A percentile compares a stretch with the other conserved stretches of the same genome.
These are phyloP conservation scores for Lepidium didymum DNA, from an alignment of 345 rosid genomes.

Conservation along the genomic window DNA sequence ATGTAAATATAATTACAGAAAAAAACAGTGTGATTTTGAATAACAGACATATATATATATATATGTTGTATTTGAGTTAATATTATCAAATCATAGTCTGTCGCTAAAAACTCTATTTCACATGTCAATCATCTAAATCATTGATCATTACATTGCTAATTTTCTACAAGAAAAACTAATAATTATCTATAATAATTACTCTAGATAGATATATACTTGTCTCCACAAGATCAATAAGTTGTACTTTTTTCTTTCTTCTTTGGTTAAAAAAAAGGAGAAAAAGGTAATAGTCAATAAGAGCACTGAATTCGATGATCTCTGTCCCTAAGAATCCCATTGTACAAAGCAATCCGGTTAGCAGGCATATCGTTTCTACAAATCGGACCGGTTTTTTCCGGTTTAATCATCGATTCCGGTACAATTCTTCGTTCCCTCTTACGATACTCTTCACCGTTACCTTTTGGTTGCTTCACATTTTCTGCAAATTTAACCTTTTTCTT, in stretches of 20 bases:
- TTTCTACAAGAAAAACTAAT: background rate
- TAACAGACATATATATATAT: too few species aligned
- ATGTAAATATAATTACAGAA: too few species aligned
- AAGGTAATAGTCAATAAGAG: conserved; percentile 39
- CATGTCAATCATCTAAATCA: conserved; percentile 17
- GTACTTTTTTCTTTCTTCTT: background rate
- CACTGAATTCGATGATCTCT: conserved; percentile 40
- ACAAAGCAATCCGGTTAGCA: conserved; percentile 56
- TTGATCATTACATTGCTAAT: background rate
- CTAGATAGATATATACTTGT: background rate
- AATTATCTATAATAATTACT: background rate
- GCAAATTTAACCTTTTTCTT: conserved; percentile 65
- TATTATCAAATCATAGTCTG: background rate
- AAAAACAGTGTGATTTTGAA: too few species aligned
- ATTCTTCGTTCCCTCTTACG: conserved; percentile 33
- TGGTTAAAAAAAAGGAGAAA: background rate
- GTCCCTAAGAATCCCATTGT: conserved; percentile 61
- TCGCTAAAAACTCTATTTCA: background rate
- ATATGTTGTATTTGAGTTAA: too few species aligned
- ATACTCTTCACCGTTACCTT: conserved; percentile 51
- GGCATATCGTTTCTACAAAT: conserved; percentile 46
- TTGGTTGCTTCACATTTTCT: conserved; percentile 60
- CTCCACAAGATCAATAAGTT: background rate
- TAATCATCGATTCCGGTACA: conserved; percentile 3
- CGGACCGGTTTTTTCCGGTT: conserved; percentile 15